Conservation (phyloP, 768 basidiomycete species). For the Mycena haematopus region DNA sequence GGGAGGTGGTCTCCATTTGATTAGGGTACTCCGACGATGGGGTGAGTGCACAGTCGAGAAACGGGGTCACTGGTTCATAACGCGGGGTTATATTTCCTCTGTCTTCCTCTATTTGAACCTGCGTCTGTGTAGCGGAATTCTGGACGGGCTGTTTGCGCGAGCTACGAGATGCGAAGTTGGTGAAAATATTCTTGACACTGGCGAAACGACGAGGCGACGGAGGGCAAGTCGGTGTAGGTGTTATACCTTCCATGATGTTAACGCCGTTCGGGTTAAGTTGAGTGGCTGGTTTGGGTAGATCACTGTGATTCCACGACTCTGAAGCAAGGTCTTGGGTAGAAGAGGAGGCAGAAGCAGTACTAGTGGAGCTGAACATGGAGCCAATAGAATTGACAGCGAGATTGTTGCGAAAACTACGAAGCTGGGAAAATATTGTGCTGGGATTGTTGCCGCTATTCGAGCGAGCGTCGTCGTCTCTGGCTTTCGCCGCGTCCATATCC, state of each 20-base stretch:
- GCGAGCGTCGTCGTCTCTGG: constrained; percentile 6
- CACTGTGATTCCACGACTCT: background rate
- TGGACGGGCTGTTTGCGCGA: constrained; percentile 17
- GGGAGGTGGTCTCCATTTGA: background rate
- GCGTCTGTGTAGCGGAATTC: constrained; percentile 16
- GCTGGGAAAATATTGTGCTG: constrained; percentile 15
- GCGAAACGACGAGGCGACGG: constrained; percentile 31
- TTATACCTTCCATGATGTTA: constrained; percentile 19
- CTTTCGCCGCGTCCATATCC: constrained; percentile 7
- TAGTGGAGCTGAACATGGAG: constrained; percentile 21
- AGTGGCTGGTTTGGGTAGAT: background rate
- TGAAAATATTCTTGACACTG: constrained; percentile 32
- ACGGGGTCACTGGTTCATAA: constrained; percentile 17
- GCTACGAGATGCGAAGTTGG: constrained; percentile 30
- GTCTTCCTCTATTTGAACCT: constrained; percentile 17
- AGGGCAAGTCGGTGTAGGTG: constrained; percentile 33
- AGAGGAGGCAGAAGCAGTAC: constrained; percentile 8
- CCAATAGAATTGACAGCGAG: constrained; percentile 4
- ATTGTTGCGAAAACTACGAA: constrained; percentile 18
- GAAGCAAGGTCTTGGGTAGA: constrained; percentile 8
- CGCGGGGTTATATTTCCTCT: constrained; percentile 9
- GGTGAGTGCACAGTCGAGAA: constrained; percentile 16
- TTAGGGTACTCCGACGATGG: constrained; percentile 2
- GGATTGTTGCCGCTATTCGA: background rate
- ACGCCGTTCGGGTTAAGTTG: background rate